These are phyloP conservation scores for Breviolum minutum DNA, from an alignment of 73 alveolate species.

Conservation along the genomic window DNA sequence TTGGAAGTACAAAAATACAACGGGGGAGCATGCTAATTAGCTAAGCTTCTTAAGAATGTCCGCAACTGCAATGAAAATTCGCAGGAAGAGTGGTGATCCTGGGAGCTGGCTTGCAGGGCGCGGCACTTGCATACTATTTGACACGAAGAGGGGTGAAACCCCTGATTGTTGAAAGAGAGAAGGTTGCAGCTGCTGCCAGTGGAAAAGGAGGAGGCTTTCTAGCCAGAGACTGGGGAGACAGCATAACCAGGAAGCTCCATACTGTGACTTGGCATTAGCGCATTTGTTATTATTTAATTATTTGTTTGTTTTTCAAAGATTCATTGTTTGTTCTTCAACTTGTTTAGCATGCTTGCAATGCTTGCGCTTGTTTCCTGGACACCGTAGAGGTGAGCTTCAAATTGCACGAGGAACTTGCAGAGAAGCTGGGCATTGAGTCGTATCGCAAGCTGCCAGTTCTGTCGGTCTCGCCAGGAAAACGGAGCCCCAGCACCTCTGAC, in stretches of 20 bases:
- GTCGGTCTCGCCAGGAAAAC: slow-evolving; percentile 56
- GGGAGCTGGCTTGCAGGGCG: slow-evolving; percentile 87
- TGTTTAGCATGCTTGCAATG: neutral
- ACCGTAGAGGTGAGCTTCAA: slow-evolving; percentile 49
- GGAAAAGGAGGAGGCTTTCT: slow-evolving; percentile 92
- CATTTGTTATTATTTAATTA: neutral
- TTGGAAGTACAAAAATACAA: neutral
- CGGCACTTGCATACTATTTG: slow-evolving; percentile 74
- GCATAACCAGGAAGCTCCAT: slow-evolving; percentile 82
- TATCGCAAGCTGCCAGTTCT: slow-evolving; percentile 89
- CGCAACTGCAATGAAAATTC: neutral
- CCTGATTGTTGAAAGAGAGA: slow-evolving; percentile 46
- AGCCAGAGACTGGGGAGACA: slow-evolving; percentile 92
- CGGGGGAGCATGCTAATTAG: too few relatives aligned
- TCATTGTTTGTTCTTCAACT: too few relatives aligned
- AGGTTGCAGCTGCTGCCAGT: slow-evolving; percentile 86
- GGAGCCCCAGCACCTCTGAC: slow-evolving; percentile 30
- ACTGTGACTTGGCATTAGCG: neutral
- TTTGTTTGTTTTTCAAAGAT: neutral
- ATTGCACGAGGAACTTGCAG: slow-evolving; percentile 87
- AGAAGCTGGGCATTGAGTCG: slow-evolving; percentile 51
- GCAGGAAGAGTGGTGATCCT: slow-evolving; percentile 61
- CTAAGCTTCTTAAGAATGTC: neutral
- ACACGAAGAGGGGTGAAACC: slow-evolving; percentile 77
- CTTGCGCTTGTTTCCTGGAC: neutral